phyloP scores from a whole-genome alignment of 306 rosid species.

The Citrullus mucosospermus region DNA sequence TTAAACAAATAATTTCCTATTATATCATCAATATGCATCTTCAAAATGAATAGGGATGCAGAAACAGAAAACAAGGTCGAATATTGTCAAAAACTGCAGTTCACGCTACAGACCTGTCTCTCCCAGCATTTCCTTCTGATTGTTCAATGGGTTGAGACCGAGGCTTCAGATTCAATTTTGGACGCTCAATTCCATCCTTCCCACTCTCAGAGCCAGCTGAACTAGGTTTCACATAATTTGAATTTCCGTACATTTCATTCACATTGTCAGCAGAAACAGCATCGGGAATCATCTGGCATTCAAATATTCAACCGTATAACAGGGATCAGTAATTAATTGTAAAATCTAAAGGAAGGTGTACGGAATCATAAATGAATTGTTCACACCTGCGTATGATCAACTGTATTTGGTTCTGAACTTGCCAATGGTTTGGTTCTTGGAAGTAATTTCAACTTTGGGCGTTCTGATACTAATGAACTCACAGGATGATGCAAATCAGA shows the following conservation, averaged over 20 bases:
- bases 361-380: conserved; percentile 3
- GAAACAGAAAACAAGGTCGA: not conserved
- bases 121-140: conserved; percentile 40
- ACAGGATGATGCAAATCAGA: conserved; percentile 30
- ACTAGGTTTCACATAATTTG: conserved; percentile 35
- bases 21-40: not conserved
- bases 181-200: conserved; percentile 58
- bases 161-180: conserved; percentile 83
- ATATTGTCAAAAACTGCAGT: conserved; percentile 1
- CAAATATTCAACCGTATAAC: conserved; percentile 24
- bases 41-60: not conserved
- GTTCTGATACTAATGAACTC: conserved; percentile 44
- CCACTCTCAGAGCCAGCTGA: conserved; percentile 41
- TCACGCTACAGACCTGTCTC: conserved; percentile 50
- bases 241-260: conserved; percentile 37
- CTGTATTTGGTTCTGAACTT: conserved; percentile 32
- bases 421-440: conserved; percentile 60
- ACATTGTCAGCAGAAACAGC: conserved; percentile 31
- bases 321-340: not conserved
- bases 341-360: not conserved
- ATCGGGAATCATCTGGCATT: conserved; percentile 25
- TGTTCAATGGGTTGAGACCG: conserved; percentile 56
- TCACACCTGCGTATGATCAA: conserved; percentile 48
- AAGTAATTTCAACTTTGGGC: conserved; percentile 69
- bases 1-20: not conserved